Conservation (phyloP, 129 eudicot species). For the Deinandra increscens region DNA sequence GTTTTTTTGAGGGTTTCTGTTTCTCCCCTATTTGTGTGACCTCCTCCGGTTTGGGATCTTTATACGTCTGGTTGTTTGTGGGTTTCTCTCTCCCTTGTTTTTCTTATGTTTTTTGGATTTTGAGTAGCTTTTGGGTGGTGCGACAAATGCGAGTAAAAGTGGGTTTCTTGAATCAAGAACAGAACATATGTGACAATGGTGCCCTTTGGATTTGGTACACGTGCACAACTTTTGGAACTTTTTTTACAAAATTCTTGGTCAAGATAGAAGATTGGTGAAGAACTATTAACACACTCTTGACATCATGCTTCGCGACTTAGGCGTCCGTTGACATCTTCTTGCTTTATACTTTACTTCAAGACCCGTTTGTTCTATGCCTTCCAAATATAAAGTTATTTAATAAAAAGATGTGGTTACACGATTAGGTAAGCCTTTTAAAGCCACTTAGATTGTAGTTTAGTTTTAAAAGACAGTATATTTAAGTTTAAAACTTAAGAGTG, state of each 20-base stretch:
- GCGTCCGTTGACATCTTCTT: constrained; percentile 20
- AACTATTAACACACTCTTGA: constrained; percentile 4
- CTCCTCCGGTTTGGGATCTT: constrained; percentile 21
- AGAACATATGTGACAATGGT: constrained; percentile 28
- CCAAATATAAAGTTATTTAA: too few relatives aligned
- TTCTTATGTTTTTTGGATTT: too few relatives aligned
- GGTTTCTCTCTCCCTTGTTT: constrained; percentile 17
- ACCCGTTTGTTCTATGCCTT: background rate
- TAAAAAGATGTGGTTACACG: too few relatives aligned
- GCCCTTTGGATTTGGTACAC: constrained; percentile 28
- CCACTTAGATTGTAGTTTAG: too few relatives aligned
- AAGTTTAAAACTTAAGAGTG: too few relatives aligned
- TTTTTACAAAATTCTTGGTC: background rate
- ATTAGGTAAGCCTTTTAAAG: too few relatives aligned
- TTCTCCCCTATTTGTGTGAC: background rate
- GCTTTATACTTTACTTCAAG: constrained; percentile 17
- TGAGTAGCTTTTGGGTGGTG: too few relatives aligned
- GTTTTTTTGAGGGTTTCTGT: constrained; percentile 31
- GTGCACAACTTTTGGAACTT: constrained; percentile 12
- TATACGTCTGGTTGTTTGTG: constrained; percentile 29
- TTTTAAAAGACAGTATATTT: too few relatives aligned
- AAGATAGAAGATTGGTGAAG: constrained; percentile 19
- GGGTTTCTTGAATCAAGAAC: constrained; percentile 21
- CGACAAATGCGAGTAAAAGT: constrained; percentile 38
- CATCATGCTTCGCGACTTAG: constrained; percentile 4